These are phyloP conservation scores for Lithohypha guttulata DNA, from an alignment of 2,329 filamentous ascomycete genomes.

Conservation along the genomic window DNA sequence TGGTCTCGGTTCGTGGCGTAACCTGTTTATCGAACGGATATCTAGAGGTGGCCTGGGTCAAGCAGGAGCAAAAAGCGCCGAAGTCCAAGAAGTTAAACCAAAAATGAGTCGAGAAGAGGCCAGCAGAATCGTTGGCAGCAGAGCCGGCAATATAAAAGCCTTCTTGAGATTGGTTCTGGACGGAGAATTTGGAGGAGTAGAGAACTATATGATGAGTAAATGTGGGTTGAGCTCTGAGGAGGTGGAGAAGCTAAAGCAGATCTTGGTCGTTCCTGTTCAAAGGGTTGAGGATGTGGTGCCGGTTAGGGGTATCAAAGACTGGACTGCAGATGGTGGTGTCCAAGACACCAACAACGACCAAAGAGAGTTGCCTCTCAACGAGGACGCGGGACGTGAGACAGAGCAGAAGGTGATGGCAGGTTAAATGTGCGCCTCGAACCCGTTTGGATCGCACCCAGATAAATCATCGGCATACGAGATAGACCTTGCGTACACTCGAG, in stretches of 20 bases:
- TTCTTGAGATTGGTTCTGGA: constrained; percentile 18
- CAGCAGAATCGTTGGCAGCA: constrained; percentile 17
- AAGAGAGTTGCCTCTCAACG: background rate
- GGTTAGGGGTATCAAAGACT: constrained; percentile 12
- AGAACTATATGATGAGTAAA: constrained; percentile 16
- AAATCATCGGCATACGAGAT: too few relatives aligned
- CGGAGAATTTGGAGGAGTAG: constrained; percentile 19
- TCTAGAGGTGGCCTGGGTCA: constrained; percentile 13
- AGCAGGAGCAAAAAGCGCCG: constrained; percentile 7
- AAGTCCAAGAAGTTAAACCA: constrained; percentile 1
- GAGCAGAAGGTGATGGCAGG: constrained; percentile 5
- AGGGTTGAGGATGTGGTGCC: constrained; percentile 14
- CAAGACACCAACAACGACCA: constrained; percentile 5
- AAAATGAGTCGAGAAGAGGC: constrained; percentile 17
- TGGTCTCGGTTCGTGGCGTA: constrained; percentile 38
- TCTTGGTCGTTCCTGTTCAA: constrained; percentile 11
- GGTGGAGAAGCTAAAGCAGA: constrained; percentile 14
- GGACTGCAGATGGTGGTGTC: constrained; percentile 19
- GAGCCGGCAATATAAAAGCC: constrained; percentile 20
- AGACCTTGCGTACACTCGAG: too few relatives aligned
- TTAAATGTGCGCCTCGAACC: too few relatives aligned
- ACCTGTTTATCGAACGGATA: constrained; percentile 20
- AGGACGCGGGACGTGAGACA: background rate
- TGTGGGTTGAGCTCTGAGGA: constrained; percentile 19
- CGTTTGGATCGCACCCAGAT: too few relatives aligned